These are phyloP conservation scores for Xerocomus minutiporus DNA, from an alignment of 1,284 basidiomycete genomes.

Conservation along the genomic window DNA sequence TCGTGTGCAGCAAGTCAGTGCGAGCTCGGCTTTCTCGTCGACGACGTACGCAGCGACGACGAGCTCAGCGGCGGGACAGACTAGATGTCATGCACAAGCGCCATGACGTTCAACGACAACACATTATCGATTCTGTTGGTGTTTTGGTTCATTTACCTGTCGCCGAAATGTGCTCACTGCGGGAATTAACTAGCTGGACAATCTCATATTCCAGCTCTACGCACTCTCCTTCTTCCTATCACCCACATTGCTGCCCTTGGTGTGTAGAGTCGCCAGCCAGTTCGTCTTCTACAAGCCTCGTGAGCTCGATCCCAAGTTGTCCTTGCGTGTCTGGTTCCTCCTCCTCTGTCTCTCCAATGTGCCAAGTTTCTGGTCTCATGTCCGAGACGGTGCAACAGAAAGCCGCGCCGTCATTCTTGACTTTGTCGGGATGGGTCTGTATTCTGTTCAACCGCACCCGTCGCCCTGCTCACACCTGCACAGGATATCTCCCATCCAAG, in stretches of 20 bases:
- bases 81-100: constrained; percentile 68
- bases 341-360: constrained; percentile 55
- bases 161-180: constrained; percentile 15
- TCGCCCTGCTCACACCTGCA: constrained; percentile 11
- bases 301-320: constrained; percentile 55
- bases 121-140: constrained; percentile 69
- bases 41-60: constrained; percentile 16
- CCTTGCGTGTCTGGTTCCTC: constrained; percentile 60
- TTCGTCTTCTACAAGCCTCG: constrained; percentile 61
- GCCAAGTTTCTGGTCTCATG: constrained; percentile 58
- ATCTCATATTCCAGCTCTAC: constrained; percentile 66
- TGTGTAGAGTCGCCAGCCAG: constrained; percentile 54
- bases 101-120: constrained; percentile 69
- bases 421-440: constrained; percentile 71
- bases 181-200: constrained; percentile 50
- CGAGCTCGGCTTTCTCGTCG: not conserved
- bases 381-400: constrained; percentile 45
- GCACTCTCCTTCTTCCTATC: constrained; percentile 71
- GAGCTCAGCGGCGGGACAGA: constrained; percentile 9
- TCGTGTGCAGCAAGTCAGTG: not conserved
- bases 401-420: constrained; percentile 63
- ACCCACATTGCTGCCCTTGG: constrained; percentile 55
- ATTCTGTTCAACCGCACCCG: not conserved
- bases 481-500: constrained; percentile 59
- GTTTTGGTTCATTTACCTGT: not conserved